These are phyloP conservation scores for Lumnitzera littorea DNA, from an alignment of 345 rosid genomes.

Conservation along the genomic window DNA sequence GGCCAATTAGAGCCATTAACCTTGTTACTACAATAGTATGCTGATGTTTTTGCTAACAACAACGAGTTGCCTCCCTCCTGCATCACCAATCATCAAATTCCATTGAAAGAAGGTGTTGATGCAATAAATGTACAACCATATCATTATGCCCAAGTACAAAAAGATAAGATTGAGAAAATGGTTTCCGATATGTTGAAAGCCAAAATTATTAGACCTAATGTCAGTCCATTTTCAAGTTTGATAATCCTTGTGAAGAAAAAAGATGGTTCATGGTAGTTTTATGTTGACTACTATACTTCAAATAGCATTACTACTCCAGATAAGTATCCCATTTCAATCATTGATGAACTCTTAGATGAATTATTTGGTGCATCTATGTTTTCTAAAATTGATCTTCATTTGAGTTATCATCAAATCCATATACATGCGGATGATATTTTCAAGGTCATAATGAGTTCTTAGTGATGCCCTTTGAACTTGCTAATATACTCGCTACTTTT, in stretches of 20 bases:
- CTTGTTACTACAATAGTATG: too few relatives aligned
- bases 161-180: not conserved
- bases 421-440: not conserved
- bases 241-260: not conserved
- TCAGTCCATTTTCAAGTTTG: not conserved
- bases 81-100: not conserved
- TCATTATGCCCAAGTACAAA: not conserved
- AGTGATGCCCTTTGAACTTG: not conserved
- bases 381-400: not conserved
- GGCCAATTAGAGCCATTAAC: too few relatives aligned
- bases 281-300: not conserved
- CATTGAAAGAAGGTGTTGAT: not conserved
- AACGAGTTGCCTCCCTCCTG: not conserved
- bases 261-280: not conserved
- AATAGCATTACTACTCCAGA: not conserved
- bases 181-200: not conserved
- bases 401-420: not conserved
- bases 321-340: not conserved
- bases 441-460: conserved; percentile 3
- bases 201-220: not conserved
- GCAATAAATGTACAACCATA: not conserved
- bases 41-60: too few relatives aligned
- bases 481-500: not conserved
- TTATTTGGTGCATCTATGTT: too few relatives aligned
- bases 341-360: conserved; percentile 5